Conservation (phyloP, 2,329 filamentous ascomycete species). For the Graphiopsis chlorocephala region DNA sequence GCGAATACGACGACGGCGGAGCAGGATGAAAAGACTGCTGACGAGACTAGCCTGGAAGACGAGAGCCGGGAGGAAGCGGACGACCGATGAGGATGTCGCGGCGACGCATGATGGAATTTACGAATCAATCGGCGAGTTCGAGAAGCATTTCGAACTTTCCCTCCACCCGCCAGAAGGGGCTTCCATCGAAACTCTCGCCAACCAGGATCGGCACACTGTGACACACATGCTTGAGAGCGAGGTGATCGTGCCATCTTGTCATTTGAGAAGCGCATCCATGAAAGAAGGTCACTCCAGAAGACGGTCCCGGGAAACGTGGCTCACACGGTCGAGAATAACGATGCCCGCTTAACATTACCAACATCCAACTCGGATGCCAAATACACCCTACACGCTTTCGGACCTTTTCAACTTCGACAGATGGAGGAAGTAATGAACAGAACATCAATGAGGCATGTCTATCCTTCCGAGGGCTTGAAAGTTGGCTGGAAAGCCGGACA, state of each 20-base stretch:
- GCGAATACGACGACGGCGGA: neutral
- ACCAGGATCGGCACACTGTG: neutral
- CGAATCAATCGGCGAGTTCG: neutral
- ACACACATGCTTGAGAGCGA: neutral
- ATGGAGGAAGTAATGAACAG: neutral
- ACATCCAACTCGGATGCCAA: neutral
- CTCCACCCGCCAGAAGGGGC: neutral
- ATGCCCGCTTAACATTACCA: neutral
- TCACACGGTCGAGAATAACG: neutral
- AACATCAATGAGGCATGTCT: neutral
- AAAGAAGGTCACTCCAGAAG: neutral
- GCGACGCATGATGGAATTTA: neutral
- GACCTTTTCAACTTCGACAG: neutral
- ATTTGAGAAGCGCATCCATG: neutral
- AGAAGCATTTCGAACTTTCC: neutral
- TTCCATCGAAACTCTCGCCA: neutral
- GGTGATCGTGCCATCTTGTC: neutral
- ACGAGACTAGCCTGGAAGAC: neutral
- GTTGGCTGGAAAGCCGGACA: neutral
- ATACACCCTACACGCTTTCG: neutral
- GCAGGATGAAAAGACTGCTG: neutral
- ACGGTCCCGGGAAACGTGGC: neutral
- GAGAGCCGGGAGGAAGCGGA: neutral
- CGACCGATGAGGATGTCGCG: neutral
- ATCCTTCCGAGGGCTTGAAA: neutral